phyloP scores from a whole-genome alignment of 257 asterid genomes.

The Ehretia macrophylla region DNA sequence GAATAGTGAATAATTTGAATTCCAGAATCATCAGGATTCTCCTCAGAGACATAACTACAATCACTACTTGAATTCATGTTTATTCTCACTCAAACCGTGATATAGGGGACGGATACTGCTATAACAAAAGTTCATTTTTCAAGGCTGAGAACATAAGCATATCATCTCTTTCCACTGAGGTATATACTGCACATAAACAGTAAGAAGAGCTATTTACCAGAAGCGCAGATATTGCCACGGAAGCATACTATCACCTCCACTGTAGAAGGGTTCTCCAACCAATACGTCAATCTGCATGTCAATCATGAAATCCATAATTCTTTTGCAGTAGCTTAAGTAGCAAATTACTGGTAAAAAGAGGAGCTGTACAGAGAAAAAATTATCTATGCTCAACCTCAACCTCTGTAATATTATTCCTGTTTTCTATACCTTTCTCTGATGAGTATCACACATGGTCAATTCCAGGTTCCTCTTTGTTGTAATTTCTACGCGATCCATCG shows the following conservation, averaged over 20 bases:
- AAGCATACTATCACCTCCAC: conserved; percentile 60
- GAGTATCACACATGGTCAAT: conserved; percentile 39
- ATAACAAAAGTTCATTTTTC: not conserved
- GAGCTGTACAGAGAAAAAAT: no score
- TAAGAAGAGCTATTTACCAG: conserved; percentile 46
- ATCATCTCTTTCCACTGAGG: not conserved
- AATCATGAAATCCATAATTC: conserved; percentile 1
- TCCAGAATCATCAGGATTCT: no score
- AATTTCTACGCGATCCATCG: conserved; percentile 56
- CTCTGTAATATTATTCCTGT: conserved; percentile 1
- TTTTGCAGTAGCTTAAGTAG: not conserved
- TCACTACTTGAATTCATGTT: no score
- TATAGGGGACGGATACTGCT: not conserved
- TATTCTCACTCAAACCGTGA: no score
- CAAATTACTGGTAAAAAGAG: not conserved
- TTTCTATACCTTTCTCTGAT: conserved; percentile 50
- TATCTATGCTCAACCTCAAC: no score
- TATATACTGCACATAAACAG: conserved; percentile 1
- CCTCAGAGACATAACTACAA: no score
- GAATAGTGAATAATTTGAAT: no score
- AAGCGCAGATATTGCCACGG: conserved; percentile 95
- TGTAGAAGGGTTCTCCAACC: conserved; percentile 91
- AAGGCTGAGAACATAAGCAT: not conserved
- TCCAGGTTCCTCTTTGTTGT: conserved; percentile 38
- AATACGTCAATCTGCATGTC: conserved; percentile 65